Percentiles rank a stretch among this genome's conserved stretches.
phyloP scores from a whole-genome alignment of 1,139 yeast species.

The Magnusiomyces paraingens region DNA sequence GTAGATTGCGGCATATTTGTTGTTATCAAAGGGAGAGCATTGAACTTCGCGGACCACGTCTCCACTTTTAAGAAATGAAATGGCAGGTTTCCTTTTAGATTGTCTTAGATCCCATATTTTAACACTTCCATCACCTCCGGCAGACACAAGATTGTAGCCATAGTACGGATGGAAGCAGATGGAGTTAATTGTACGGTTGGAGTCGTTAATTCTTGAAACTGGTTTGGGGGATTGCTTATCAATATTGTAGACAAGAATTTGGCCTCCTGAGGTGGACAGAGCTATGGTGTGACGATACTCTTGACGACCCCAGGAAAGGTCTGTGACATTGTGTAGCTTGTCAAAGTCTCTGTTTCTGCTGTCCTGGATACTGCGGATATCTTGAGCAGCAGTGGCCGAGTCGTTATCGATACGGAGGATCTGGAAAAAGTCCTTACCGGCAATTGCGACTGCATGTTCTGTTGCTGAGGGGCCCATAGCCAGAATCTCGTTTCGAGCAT shows the following conservation, averaged over 20 bases:
- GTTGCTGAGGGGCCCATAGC: conserved; percentile 30
- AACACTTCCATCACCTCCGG: conserved; percentile 86
- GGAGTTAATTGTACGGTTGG: conserved; percentile 75
- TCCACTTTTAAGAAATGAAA: conserved; percentile 42
- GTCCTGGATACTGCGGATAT: conserved; percentile 21
- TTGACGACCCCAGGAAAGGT: conserved; percentile 34
- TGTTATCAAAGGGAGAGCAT: conserved; percentile 37
- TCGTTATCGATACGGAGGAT: conserved; percentile 24
- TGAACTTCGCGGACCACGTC: conserved; percentile 39
- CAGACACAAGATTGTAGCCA: conserved; percentile 62
- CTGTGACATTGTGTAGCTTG: conserved; percentile 31
- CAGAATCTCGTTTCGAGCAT: conserved; percentile 26
- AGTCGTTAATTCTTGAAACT: conserved; percentile 48
- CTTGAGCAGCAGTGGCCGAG: conserved; percentile 18
- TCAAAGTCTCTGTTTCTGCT: conserved; percentile 24
- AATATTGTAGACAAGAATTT: conserved; percentile 42
- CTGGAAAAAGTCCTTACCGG: conserved; percentile 31
- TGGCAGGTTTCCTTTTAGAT: conserved; percentile 40
- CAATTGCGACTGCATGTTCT: conserved; percentile 28
- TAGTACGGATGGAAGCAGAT: conserved; percentile 59
- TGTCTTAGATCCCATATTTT: conserved; percentile 80
- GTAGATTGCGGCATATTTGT: conserved; percentile 63
- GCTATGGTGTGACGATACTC: conserved; percentile 26
- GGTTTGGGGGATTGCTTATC: conserved; percentile 34
- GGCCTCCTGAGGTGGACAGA: conserved; percentile 28